Conservation (phyloP, 2,329 filamentous ascomycete genomes). For the Monilinia polystroma region DNA sequence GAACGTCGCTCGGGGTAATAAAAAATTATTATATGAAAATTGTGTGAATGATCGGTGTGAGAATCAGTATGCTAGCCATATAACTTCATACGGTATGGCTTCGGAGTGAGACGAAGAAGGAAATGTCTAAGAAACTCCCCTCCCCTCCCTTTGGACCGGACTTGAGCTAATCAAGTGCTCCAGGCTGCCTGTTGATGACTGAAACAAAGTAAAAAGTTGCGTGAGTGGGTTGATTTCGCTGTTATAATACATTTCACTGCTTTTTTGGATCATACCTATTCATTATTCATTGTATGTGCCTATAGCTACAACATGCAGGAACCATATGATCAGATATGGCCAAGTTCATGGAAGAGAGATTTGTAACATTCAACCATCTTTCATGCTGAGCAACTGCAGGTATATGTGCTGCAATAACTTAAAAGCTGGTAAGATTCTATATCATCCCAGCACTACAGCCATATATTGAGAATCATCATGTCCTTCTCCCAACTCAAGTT, state of each 20-base stretch:
- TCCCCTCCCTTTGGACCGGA: neutral
- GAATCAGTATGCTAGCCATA: neutral
- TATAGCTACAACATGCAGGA: constrained; percentile 14
- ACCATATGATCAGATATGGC: constrained; percentile 17
- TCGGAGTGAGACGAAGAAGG: neutral
- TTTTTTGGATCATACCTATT: neutral
- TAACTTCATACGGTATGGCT: neutral
- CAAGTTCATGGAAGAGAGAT: neutral
- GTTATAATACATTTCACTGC: too few species aligned
- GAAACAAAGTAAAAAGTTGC: neutral
- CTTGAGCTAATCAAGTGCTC: neutral
- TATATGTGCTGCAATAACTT: neutral
- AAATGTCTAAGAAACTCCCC: neutral
- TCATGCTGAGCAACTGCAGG: neutral
- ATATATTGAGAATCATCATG: neutral
- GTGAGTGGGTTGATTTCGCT: neutral
- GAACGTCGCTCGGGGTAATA: neutral
- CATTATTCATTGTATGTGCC: neutral
- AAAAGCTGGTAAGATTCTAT: neutral
- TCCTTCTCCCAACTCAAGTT: neutral
- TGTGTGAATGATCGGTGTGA: neutral
- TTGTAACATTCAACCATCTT: constrained; percentile 7
- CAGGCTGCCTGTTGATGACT: neutral
- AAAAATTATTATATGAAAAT: neutral
- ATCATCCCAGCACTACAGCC: neutral